Conservation (phyloP, 2,329 filamentous ascomycete species). For the Sordariomycetes sp. region DNA sequence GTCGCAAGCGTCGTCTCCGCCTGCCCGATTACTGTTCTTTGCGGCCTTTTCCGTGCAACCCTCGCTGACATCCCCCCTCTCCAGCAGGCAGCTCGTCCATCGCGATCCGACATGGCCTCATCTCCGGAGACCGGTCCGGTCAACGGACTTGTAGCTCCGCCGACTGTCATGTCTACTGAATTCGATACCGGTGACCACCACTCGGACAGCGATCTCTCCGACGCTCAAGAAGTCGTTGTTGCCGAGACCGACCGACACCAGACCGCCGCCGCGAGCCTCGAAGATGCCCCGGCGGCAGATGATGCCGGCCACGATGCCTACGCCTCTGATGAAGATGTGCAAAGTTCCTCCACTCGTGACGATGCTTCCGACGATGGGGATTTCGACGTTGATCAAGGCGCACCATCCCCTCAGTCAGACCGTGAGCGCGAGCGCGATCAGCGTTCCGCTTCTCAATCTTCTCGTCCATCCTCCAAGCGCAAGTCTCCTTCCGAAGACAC, state of each 20-base stretch:
- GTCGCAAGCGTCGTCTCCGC: background rate
- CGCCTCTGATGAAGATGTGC: slow-evolving; percentile 28
- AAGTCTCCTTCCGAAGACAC: slow-evolving; percentile 63
- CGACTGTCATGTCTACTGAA: slow-evolving; percentile 1
- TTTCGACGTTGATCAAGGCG: slow-evolving; percentile 61
- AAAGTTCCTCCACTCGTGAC: slow-evolving; percentile 34
- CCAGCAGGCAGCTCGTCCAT: slow-evolving; percentile 41
- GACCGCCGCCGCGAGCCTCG: slow-evolving; percentile 30
- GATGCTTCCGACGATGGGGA: slow-evolving; percentile 60
- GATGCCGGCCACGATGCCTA: slow-evolving; percentile 21
- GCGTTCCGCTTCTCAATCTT: slow-evolving; percentile 61
- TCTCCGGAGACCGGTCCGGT: slow-evolving; percentile 49
- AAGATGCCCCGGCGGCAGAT: slow-evolving; percentile 26
- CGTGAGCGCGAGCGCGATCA: slow-evolving; percentile 22
- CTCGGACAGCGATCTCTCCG: slow-evolving; percentile 69
- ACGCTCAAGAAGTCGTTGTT: slow-evolving; percentile 42
- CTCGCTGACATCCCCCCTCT: slow-evolving; percentile 13
- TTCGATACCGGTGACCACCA: slow-evolving; percentile 22
- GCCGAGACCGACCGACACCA: slow-evolving; percentile 33
- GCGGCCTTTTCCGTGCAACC: background rate
- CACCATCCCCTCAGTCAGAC: slow-evolving; percentile 17
- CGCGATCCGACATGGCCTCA: slow-evolving; percentile 48
- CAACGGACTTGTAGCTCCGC: slow-evolving; percentile 55
- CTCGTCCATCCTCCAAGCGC: slow-evolving; percentile 61
- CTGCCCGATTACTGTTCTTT: slow-evolving; percentile 1